Conservation (phyloP, 495 filamentous ascomycete genomes). For the Penicillium soppii region DNA sequence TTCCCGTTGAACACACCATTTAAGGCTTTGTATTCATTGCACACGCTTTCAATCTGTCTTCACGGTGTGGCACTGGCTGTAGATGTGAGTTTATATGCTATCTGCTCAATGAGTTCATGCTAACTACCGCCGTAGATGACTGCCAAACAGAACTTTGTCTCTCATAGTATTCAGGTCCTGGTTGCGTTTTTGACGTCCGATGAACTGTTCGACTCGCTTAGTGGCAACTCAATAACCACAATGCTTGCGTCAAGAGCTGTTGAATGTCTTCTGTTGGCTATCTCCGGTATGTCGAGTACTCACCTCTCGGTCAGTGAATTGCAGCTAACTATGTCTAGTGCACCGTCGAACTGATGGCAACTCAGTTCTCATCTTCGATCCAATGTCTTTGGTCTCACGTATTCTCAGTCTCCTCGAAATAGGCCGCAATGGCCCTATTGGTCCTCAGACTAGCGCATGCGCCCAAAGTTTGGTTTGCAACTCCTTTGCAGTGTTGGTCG, state of each 20-base stretch:
- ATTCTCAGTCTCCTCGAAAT: constrained; percentile 33
- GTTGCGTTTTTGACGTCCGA: constrained; percentile 40
- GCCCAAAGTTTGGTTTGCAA: constrained; percentile 45
- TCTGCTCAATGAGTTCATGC: constrained; percentile 1
- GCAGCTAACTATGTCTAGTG: constrained; percentile 11
- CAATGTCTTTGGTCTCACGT: constrained; percentile 24
- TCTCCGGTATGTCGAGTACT: constrained; percentile 7
- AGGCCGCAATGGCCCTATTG: constrained; percentile 13
- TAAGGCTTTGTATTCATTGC: constrained; percentile 70
- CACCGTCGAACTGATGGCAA: constrained; percentile 11
- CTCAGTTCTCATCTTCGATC: constrained; percentile 15
- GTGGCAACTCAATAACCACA: constrained; percentile 18
- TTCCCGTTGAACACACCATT: constrained; percentile 72
- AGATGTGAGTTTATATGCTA: constrained; percentile 24
- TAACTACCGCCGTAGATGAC: constrained; percentile 19
- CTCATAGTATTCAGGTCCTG: constrained; percentile 43
- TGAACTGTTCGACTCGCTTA: constrained; percentile 26
- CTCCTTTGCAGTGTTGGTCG: constrained; percentile 62
- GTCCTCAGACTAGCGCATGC: constrained; percentile 7
- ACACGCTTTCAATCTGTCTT: constrained; percentile 57
- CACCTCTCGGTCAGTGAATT: not conserved
- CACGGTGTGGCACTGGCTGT: constrained; percentile 37
- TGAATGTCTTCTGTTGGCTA: constrained; percentile 36
- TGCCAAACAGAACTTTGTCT: constrained; percentile 38
- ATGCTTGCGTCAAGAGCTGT: constrained; percentile 34